Percentiles rank a stretch among this genome's conserved stretches.
phyloP scores from a whole-genome alignment of 2,329 filamentous ascomycete genomes.

The Fusarium subglutinans region DNA sequence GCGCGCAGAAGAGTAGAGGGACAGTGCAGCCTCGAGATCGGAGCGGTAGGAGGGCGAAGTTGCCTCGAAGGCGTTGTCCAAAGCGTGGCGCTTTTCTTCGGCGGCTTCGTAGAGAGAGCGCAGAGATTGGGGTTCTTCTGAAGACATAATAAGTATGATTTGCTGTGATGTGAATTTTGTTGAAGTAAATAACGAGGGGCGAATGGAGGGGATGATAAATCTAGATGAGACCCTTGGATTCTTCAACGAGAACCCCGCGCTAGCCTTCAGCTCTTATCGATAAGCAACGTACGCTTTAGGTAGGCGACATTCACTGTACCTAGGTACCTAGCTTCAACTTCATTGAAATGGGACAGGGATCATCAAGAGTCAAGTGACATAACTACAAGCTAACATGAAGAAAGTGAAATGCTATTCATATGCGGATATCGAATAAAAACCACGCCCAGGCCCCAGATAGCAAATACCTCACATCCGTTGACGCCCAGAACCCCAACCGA shows the following conservation, averaged over 20 bases:
- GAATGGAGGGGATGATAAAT: conserved; percentile 33
- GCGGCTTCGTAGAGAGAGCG: conserved; percentile 60
- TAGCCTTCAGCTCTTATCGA: conserved; percentile 36
- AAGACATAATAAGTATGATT: conserved; percentile 41
- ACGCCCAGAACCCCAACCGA: conserved; percentile 19
- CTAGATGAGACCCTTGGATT: conserved; percentile 5
- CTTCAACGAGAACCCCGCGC: conserved; percentile 32
- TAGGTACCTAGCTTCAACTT: neutral
- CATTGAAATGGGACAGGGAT: neutral
- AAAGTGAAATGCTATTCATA: neutral
- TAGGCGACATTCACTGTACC: neutral
- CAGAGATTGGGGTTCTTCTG: conserved; percentile 59
- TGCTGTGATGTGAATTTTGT: neutral
- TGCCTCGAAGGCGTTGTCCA: conserved; percentile 73
- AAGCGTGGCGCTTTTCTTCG: conserved; percentile 59
- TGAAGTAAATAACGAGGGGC: neutral
- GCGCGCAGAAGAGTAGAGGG: conserved; percentile 77
- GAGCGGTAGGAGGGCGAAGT: conserved; percentile 73
- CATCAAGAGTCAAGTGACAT: neutral
- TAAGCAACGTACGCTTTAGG: conserved; percentile 1
- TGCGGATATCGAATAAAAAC: conserved; percentile 23
- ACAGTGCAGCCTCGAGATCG: conserved; percentile 72
- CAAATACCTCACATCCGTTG: conserved; percentile 20
- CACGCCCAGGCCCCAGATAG: conserved; percentile 3
- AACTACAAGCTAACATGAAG: neutral